Evolutionary conservation across 2,329 filamentous ascomycete species (phyloP).

Genomic region (Knoxdaviesia capensis): DNA sequence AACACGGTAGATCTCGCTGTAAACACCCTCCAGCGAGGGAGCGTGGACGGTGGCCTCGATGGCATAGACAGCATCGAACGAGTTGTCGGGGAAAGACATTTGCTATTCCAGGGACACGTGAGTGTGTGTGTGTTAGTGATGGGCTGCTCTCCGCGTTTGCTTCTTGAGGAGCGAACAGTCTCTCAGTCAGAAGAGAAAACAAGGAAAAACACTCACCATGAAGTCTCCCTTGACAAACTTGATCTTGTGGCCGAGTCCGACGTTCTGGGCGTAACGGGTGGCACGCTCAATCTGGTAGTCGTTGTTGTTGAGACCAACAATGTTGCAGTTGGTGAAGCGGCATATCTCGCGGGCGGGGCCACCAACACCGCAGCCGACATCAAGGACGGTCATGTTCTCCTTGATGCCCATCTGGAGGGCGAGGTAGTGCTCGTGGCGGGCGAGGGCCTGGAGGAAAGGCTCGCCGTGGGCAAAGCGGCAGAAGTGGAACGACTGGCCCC

Average conservation of each 20-base stretch:
- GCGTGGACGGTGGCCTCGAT: conserved; percentile 96
- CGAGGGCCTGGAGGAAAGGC: conserved; percentile 76
- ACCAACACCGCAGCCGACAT: conserved; percentile 93
- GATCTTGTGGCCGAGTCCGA: conserved; percentile 61
- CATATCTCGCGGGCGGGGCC: conserved; percentile 90
- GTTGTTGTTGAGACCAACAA: conserved; percentile 95
- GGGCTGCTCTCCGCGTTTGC: neutral
- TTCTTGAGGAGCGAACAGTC: neutral
- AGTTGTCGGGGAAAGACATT: conserved; percentile 86
- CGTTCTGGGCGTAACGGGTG: conserved; percentile 64
- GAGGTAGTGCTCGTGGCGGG: conserved; percentile 94
- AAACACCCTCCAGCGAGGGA: conserved; percentile 75
- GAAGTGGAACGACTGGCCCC: conserved; percentile 95
- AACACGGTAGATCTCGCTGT: conserved; percentile 84
- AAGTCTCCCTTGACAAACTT: conserved; percentile 90
- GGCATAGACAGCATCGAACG: conserved; percentile 86
- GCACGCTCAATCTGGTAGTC: conserved; percentile 96
- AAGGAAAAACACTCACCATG: conserved; percentile 35
- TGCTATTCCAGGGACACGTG: conserved; percentile 30
- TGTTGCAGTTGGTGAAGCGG: conserved; percentile 79
- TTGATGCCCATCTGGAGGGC: conserved; percentile 74
- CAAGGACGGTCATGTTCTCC: conserved; percentile 74
- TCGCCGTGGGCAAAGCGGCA: conserved; percentile 80
- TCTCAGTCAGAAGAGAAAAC: neutral
- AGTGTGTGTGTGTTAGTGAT: neutral